These are phyloP conservation scores for Stachybotrys elegans DNA, from an alignment of 2,329 filamentous ascomycete species.

Conservation along the genomic window DNA sequence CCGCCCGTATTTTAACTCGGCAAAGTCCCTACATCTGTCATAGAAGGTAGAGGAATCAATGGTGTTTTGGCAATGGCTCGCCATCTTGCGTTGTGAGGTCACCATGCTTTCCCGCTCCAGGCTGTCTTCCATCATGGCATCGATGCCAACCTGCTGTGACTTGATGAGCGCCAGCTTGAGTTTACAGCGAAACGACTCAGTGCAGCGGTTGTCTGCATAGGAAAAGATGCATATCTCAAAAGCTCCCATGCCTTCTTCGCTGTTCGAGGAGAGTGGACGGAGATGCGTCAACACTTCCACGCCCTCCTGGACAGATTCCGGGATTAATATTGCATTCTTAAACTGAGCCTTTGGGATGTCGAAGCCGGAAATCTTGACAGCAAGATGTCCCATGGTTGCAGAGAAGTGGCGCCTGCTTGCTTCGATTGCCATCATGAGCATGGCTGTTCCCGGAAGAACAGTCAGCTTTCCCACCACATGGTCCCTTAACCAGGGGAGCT, in stretches of 20 bases:
- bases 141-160: background rate
- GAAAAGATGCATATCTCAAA: background rate
- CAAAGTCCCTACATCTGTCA: background rate
- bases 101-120: background rate
- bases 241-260: background rate
- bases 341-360: background rate
- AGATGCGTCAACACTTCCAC: background rate
- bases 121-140: background rate
- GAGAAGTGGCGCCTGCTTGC: constrained; percentile 13
- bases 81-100: background rate
- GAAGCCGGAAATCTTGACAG: background rate
- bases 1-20: background rate
- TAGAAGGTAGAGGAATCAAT: background rate
- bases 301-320: background rate
- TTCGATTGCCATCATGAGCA: constrained; percentile 27
- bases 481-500: constrained; percentile 32
- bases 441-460: constrained; percentile 27
- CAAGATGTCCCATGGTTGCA: background rate
- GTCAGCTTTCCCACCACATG: constrained; percentile 19
- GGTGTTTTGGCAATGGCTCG: background rate
- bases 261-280: background rate
- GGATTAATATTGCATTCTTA: background rate
- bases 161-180: background rate
- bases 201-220: background rate
- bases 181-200: background rate